These are phyloP conservation scores for Ensete glaucum DNA, from an alignment of 176 grass and related monocot species.

Conservation along the genomic window DNA sequence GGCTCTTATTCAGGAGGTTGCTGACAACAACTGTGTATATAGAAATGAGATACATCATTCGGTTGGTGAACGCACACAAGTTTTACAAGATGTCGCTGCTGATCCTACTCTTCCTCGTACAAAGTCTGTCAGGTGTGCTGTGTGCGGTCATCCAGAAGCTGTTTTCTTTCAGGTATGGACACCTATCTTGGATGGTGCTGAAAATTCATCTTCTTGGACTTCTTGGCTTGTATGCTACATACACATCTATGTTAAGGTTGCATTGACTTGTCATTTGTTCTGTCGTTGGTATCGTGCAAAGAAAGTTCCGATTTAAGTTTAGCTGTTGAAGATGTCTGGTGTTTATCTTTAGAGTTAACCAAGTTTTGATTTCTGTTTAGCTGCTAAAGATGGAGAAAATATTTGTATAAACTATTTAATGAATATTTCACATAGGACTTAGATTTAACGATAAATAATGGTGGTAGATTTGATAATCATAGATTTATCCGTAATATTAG, in stretches of 20 bases:
- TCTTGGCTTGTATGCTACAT: too few relatives aligned
- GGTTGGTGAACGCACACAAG: background rate
- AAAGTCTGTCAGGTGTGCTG: background rate
- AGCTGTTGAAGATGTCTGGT: too few relatives aligned
- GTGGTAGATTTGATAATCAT: too few relatives aligned
- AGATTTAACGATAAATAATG: too few relatives aligned
- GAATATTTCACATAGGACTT: too few relatives aligned
- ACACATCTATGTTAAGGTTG: background rate
- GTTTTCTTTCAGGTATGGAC: constrained; percentile 10
- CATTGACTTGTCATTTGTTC: background rate
- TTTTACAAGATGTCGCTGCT: background rate
- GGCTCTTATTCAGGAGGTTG: background rate
- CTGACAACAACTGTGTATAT: background rate
- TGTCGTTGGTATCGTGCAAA: background rate
- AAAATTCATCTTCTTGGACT: background rate
- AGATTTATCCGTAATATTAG: too few relatives aligned
- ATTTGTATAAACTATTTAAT: too few relatives aligned
- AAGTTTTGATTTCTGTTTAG: too few relatives aligned
- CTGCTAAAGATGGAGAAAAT: too few relatives aligned
- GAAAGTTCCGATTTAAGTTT: background rate
- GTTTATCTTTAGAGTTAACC: too few relatives aligned
- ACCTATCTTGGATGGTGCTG: background rate
- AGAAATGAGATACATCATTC: background rate
- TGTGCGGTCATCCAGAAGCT: background rate
- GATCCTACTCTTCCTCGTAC: constrained; percentile 5